Evolutionary conservation across 225 moss, liverwort and hornwort genomes (phyloP).

Genomic region (Straminergon stramineum): DNA sequence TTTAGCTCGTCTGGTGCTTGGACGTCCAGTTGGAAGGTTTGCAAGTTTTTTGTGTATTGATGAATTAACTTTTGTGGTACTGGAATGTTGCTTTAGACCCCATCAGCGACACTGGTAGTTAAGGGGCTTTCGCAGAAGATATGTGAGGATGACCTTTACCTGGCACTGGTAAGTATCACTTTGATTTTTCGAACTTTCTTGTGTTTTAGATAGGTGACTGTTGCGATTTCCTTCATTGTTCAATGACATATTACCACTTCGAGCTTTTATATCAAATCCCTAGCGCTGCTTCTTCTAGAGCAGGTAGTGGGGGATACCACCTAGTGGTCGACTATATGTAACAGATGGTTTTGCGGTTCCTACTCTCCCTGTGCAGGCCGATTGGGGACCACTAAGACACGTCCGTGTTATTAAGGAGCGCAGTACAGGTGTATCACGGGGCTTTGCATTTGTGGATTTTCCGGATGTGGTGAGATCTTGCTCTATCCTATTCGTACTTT

Average conservation of each 20-base stretch:
- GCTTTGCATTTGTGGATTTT: conserved; percentile 99
- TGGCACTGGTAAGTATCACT: conserved; percentile 58
- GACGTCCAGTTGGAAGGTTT: background rate
- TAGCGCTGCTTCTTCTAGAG: background rate
- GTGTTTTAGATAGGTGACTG: background rate
- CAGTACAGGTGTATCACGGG: conserved; percentile 85
- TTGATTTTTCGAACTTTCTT: background rate
- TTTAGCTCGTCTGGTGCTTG: background rate
- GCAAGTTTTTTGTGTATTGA: background rate
- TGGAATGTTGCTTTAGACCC: conserved; percentile 64
- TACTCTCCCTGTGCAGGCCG: conserved; percentile 51
- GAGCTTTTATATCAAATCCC: background rate
- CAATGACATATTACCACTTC: background rate
- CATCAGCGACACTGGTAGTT: conserved; percentile 97
- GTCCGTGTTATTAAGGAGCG: conserved; percentile 98
- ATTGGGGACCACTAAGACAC: conserved; percentile 96
- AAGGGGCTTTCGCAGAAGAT: conserved; percentile 99
- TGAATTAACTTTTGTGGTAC: background rate
- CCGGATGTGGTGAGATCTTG: conserved; percentile 68
- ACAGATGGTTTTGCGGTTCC: background rate
- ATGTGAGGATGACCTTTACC: conserved; percentile 90
- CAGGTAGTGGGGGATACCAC: background rate
- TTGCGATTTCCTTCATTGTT: background rate
- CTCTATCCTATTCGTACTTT: background rate
- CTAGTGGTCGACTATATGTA: background rate